Base-by-base conservation (phyloP, 768 basidiomycete genomes). In the Phaffia australis region DNA sequence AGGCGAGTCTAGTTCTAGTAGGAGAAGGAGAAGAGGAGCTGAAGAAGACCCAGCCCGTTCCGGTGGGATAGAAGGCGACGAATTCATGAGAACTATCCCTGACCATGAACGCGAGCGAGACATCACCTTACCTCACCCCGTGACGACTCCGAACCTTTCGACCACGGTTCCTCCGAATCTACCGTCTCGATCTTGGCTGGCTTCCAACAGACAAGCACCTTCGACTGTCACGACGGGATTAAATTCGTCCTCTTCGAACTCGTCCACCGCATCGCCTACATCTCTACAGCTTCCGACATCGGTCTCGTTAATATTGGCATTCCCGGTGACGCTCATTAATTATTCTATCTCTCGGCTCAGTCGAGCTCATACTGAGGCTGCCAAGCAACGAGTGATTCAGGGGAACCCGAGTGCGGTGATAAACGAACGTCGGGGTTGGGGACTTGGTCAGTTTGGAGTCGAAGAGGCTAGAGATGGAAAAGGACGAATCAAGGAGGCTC, bases 381-480 rank as follows among this genome's bases (percentile, higher is more conserved):
- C 65, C n/a, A 68, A 65, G 27, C 52, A 47, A 9, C 57, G 55
- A n/a, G 63, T 50, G 2, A 50, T 30, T 30, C 56, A 55, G 27
- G 65, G 50, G 35, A 30, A 21, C 32, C 4, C 35, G 56, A 15
- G 11, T 87, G 88, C 71, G 62, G 69, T 71, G 46, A 73, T 70
- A 66, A 75, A 75, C 46, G 73, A 73, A 3, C 73, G 74, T 58
- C 72, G 79, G 0, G 86, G 86, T 0, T 89, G 88, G 87, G 86
- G 85, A 0, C 75, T 89, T 59, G 87, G 88, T 2, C 84, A 83
- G 66, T 87, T 84, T 75, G 84, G 81, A 14, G 71, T 83, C n/a
- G 74, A 77, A 56, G 78, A 79, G 69, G 70, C 77, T 54, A 73
- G 74, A 46, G 66, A 77, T 68, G 77, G 79, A 59, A 64, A 78